Evolutionary conservation across 2,329 filamentous ascomycete species (phyloP), one percentile per base, ranked within the genome.

Genomic region (Corynespora cassiicola): DNA sequence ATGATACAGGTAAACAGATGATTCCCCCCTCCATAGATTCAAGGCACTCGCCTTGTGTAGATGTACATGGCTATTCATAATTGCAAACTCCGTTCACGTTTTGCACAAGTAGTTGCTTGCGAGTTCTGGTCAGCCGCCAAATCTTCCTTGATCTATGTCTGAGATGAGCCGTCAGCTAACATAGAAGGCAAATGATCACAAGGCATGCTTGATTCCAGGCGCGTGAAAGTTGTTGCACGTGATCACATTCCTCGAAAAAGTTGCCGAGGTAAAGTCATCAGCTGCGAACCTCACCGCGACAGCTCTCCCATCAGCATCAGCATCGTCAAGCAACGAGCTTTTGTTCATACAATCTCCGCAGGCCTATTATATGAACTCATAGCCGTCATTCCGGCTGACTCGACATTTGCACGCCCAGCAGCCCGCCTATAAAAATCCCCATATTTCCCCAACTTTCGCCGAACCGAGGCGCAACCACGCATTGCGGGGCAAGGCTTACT

Each of bases 401-500:
- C 12, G 21, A 25, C 21, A 25, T 16, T 26, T 19, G 15, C 14
- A 5, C 4, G n/a, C 11, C 10, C 14, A 18, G 15, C 31, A 32
- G 26, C 24, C 36, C 25, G 17, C 26, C 37, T 29, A 18, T 20
- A 31, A 34, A n/a, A 39, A 26, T 21, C 37, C 17, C 36, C 31
- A 38, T 16, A 36, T 26, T 29, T 21, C 30, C 34, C 45, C 31
- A 41, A 32, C 15, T 36, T 27, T 23, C n/a, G 29, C 43, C 39
- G 42, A 45, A 40, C 49, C 49, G 46, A 52, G 49, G 49, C 48
- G 29, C 16, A 32, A 26, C 16, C 28, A 26, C 38, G 32, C 31
- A 23, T 34, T 43, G 45, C 38, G 45, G 45, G 40, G 47, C n/a
- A 46, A 25, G 26, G 39, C 36, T 50, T 44, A 42, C 39, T 42